These are phyloP conservation scores for Pyrenula massariospora DNA, from an alignment of 495 filamentous ascomycete genomes.

Conservation along the genomic window DNA sequence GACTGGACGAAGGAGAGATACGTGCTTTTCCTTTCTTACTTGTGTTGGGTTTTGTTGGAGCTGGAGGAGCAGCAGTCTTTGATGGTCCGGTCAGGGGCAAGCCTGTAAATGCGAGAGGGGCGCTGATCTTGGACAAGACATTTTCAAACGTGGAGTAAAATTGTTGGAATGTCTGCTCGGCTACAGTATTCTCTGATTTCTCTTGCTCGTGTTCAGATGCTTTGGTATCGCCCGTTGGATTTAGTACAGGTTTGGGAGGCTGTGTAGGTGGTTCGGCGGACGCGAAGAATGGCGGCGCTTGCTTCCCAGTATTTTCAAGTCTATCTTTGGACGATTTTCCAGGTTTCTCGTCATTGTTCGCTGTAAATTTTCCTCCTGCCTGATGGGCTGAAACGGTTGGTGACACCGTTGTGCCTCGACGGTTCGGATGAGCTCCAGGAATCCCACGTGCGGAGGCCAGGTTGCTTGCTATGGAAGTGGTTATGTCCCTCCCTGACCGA, in stretches of 20 bases:
- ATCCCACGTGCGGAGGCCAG: conserved; percentile 83
- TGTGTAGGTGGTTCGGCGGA: conserved; percentile 14
- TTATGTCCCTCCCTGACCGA: conserved; percentile 48
- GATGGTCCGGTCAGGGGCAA: conserved; percentile 61
- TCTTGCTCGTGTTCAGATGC: conserved; percentile 8
- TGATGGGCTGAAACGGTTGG: conserved; percentile 66
- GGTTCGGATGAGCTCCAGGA: conserved; percentile 47
- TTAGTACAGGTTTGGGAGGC: neutral
- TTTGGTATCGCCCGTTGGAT: neutral
- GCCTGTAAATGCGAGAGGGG: conserved; percentile 82
- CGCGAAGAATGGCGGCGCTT: conserved; percentile 23
- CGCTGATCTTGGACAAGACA: conserved; percentile 73
- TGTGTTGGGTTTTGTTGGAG: conserved; percentile 26
- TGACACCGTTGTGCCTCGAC: conserved; percentile 44
- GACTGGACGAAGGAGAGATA: conserved; percentile 9
- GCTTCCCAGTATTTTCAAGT: neutral
- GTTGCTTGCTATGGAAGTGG: conserved; percentile 85
- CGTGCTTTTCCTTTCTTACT: conserved; percentile 28
- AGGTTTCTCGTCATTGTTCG: neutral
- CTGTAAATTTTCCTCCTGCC: conserved; percentile 58
- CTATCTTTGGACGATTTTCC: neutral
- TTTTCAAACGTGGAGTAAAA: conserved; percentile 86
- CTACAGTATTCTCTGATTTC: conserved; percentile 10
- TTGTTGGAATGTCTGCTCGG: conserved; percentile 73
- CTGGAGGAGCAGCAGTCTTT: conserved; percentile 20